Conservation (phyloP, 2,329 filamentous ascomycete genomes). For the Tricladium varicosporioides region DNA sequence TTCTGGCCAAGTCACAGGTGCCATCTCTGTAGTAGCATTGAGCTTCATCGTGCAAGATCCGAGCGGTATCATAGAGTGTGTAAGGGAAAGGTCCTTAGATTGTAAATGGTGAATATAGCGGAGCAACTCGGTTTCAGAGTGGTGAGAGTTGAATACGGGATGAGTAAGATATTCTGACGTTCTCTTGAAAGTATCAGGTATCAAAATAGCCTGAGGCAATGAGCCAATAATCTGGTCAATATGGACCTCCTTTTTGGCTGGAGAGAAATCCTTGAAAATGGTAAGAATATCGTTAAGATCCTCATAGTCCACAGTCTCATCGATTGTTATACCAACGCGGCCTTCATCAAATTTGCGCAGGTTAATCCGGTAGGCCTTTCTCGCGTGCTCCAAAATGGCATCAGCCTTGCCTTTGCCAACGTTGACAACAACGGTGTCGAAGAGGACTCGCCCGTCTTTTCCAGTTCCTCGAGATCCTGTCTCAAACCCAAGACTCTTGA, state of each 20-base stretch:
- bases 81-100: conserved; percentile 89
- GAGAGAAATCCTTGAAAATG: conserved; percentile 46
- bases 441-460: conserved; percentile 58
- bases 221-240: conserved; percentile 44
- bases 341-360: conserved; percentile 60
- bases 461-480: conserved; percentile 57
- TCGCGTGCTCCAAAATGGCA: conserved; percentile 48
- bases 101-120: conserved; percentile 92
- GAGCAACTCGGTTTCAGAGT: conserved; percentile 91
- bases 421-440: conserved; percentile 77
- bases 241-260: conserved; percentile 15
- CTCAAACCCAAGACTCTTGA: conserved; percentile 61
- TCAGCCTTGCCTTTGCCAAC: conserved; percentile 49
- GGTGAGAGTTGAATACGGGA: conserved; percentile 90
- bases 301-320: conserved; percentile 65
- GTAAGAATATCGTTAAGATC: conserved; percentile 57
- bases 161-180: conserved; percentile 79
- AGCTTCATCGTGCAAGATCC: conserved; percentile 99
- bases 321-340: conserved; percentile 71
- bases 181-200: conserved; percentile 63
- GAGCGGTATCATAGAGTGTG: conserved; percentile 96
- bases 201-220: conserved; percentile 38
- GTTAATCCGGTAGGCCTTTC: conserved; percentile 53
- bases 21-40: conserved; percentile 92
- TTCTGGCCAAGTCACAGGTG: conserved; percentile 73